Evolutionary conservation across 2,329 filamentous ascomycete species (phyloP), one percentile per base, ranked within the genome.

Genomic region (Penicillium hesseltinei): DNA sequence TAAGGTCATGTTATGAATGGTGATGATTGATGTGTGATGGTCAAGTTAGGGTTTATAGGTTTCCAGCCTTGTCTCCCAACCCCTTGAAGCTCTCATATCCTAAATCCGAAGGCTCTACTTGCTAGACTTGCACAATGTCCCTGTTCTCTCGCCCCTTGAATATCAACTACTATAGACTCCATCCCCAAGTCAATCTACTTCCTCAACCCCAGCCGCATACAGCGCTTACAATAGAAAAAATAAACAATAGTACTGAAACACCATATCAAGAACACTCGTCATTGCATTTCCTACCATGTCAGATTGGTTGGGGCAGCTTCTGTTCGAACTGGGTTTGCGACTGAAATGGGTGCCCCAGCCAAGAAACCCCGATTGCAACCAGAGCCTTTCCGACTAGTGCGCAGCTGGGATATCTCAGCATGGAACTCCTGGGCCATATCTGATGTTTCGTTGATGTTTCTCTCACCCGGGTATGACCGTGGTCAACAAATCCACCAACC

Each of bases 21-120:
- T 58, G 19, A 65, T 65, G 39, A 6, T 56, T n/a, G 29, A 13
- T 33, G 8, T 25, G 13, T 27, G 38, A 5, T 21, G 25, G 9
- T 27, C 25, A 33, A 15, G 5, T 19, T 43, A 15, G 4, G 19
- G n/a, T 29, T 13, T 21, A 19, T n/a, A 33, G 29, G 5, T 33
- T 33, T 13, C 31, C 11, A 33, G n/a, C 29, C 44, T 21, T 21
- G 4, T 21, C 7, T 17, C 8, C 3, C n/a, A 15, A 21, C 23
- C 43, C 2, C 17, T 45, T 13, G 25, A 5, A 19, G 42, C 17
- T 17, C 17, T 19, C n/a, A 23, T n/a, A 15, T 17, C 15, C 23
- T 11, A 27, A 13, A n/a, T 5, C 2, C 8, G 4, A 25, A 10
- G 15, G 15, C 6, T 17, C 25, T 10, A 8, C 7, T 25, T 43